phyloP scores from a whole-genome alignment of 495 filamentous ascomycete species.

The Penicillium pulvis region DNA sequence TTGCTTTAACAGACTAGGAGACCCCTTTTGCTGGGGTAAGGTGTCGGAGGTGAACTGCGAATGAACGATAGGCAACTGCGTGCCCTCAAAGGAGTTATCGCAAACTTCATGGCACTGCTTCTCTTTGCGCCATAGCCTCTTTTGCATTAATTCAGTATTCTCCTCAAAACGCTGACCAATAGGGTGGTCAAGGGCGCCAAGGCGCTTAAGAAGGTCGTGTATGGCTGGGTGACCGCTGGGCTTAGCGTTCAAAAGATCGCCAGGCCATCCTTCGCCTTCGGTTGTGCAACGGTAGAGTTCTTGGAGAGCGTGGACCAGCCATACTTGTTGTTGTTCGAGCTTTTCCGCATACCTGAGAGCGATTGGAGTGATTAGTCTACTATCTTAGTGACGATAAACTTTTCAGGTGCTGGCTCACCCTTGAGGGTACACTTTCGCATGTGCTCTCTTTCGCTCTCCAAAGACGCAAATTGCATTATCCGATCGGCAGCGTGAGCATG shows the following conservation, averaged over 20 bases:
- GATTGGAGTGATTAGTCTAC: background rate
- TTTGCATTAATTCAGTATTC: background rate
- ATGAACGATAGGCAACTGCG: background rate
- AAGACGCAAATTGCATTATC: constrained; percentile 4
- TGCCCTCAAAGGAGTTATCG: background rate
- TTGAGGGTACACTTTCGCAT: background rate
- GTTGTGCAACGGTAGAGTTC: background rate
- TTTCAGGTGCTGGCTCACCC: background rate
- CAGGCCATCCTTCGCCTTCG: background rate
- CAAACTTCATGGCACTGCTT: background rate
- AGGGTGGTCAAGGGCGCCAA: background rate
- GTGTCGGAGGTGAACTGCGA: background rate
- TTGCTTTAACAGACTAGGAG: background rate
- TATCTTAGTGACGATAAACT: background rate
- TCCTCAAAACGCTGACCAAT: background rate
- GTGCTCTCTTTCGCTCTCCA: background rate
- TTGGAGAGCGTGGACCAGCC: background rate
- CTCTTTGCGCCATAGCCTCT: background rate
- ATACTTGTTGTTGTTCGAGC: background rate
- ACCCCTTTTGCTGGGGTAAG: background rate
- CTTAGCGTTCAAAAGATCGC: background rate
- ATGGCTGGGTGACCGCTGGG: background rate
- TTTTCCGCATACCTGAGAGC: background rate
- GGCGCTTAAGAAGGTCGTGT: background rate
- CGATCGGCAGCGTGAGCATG: constrained; percentile 3